phyloP scores from a whole-genome alignment of 2,329 filamentous ascomycete species.

The Xylaria sp. region DNA sequence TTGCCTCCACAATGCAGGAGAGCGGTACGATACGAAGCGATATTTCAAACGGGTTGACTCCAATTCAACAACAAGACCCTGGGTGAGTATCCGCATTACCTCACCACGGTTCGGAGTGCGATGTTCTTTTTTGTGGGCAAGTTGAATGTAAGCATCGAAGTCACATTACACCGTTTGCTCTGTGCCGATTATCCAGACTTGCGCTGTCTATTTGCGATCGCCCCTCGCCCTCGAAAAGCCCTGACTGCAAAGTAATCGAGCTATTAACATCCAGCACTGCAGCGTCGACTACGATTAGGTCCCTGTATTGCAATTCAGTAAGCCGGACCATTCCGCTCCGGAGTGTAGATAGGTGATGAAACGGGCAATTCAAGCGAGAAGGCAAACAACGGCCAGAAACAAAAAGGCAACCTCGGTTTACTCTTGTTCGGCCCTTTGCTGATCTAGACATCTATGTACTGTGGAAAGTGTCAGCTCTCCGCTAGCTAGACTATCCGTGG shows the following conservation, averaged over 20 bases:
- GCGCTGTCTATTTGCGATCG: not conserved
- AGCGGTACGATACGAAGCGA: not conserved
- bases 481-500: not conserved
- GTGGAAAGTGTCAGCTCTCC: not conserved
- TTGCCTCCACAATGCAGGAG: not conserved
- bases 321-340: slow-evolving; percentile 16
- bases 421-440: too few relatives aligned
- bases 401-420: too few relatives aligned
- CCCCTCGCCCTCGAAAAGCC: not conserved
- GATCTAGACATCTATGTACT: not conserved
- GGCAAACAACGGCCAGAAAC: not conserved
- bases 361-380: not conserved
- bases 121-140: not conserved
- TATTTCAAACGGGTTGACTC: not conserved
- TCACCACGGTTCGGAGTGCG: not conserved
- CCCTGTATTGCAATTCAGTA: slow-evolving; percentile 9
- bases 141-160: not conserved
- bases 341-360: not conserved
- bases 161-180: not conserved
- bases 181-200: not conserved
- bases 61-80: not conserved
- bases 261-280: not conserved
- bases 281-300: not conserved
- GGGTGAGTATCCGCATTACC: not conserved
- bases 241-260: not conserved